Base-by-base conservation (phyloP, 2,329 filamentous ascomycete genomes). In the Colletotrichum sp. region DNA sequence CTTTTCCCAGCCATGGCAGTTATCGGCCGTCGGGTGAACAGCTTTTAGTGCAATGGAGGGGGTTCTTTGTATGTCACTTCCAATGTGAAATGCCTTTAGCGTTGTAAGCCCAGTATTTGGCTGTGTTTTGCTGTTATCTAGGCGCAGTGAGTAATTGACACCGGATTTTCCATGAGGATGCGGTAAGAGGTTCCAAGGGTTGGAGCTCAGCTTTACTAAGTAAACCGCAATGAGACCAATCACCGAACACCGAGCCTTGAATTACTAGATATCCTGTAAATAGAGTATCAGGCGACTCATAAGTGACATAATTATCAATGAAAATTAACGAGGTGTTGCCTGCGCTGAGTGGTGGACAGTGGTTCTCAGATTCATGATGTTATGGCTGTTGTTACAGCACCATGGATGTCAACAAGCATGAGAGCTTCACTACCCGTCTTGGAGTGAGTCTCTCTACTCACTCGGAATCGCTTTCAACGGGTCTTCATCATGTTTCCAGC, bases 241-340 rank as follows among this genome's bases (percentile, higher is more conserved):
- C n/a, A 48, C 6, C 0, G 10, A 21, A 10, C n/a, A 21, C n/a
- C 3, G 7, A n/a, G 2, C 9, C 43, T 3, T n/a, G 43, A 13
- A 21, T 48, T n/a, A 48, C n/a, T 30, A 13, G 10, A 9, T 2
- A 3, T 48, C n/a, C 5, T 52, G n/a, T 21, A 21, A 3, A 52
- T 52, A 6, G 1, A 52, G 18, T 7, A 21, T 7, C 0, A n/a
- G 5, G 5, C 5, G 39, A 43, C 5, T 43, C 9, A 12, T 12
- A 1, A 43, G 4, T n/a, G 0, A 43, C 18, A n/a, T 10, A 6
- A 43, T 43, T n/a, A 10, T 13, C n/a, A 21, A 0, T 7, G 1
- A 21, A 48, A 0, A 13, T 2, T 13, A 21, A 21, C 3, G 10
- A 52, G n/a, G 10, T 13, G n/a, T 13, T 52, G n/a, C 43, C 43